phyloP scores from a whole-genome alignment of 768 basidiomycete genomes.

The Mycena alexandri region DNA sequence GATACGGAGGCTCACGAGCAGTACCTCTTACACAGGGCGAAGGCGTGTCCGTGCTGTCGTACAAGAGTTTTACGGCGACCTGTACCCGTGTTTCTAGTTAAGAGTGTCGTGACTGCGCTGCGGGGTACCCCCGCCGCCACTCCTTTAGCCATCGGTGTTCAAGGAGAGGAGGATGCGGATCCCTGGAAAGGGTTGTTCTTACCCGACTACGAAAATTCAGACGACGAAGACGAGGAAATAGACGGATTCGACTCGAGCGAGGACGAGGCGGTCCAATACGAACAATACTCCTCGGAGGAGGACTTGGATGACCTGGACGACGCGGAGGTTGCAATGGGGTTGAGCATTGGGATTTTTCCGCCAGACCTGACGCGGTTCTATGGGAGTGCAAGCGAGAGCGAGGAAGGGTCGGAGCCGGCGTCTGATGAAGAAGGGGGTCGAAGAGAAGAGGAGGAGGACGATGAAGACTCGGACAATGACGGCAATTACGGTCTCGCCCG shows the following conservation, averaged over 20 bases:
- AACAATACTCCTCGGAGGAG: conserved; percentile 50
- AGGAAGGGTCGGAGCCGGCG: conserved; percentile 26
- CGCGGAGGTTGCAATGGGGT: conserved; percentile 31
- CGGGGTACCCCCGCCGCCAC: conserved; percentile 38
- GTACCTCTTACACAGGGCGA: conserved; percentile 69
- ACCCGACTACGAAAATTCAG: conserved; percentile 54
- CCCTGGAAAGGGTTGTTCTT: conserved; percentile 82
- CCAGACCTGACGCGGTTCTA: conserved; percentile 21
- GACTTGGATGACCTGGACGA: conserved; percentile 54
- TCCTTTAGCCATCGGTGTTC: conserved; percentile 38
- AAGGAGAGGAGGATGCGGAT: conserved; percentile 58
- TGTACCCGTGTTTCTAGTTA: conserved; percentile 77
- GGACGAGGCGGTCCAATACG: conserved; percentile 45
- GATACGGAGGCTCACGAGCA: conserved; percentile 54
- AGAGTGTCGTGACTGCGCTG: conserved; percentile 66
- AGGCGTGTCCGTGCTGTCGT: conserved; percentile 82
- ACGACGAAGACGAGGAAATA: conserved; percentile 45
- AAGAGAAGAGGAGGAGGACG: conserved; percentile 42
- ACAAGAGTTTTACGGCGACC: conserved; percentile 68
- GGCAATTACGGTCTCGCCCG: conserved; percentile 56
- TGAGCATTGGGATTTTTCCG: conserved; percentile 22
- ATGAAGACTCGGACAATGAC: conserved; percentile 43
- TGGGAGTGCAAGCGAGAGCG: conserved; percentile 34
- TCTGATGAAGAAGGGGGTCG: conserved; percentile 42
- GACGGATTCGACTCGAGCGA: conserved; percentile 54